Evolutionary conservation across 768 basidiomycete species (phyloP).

Genomic region (Gloeostereum incarnatum): DNA sequence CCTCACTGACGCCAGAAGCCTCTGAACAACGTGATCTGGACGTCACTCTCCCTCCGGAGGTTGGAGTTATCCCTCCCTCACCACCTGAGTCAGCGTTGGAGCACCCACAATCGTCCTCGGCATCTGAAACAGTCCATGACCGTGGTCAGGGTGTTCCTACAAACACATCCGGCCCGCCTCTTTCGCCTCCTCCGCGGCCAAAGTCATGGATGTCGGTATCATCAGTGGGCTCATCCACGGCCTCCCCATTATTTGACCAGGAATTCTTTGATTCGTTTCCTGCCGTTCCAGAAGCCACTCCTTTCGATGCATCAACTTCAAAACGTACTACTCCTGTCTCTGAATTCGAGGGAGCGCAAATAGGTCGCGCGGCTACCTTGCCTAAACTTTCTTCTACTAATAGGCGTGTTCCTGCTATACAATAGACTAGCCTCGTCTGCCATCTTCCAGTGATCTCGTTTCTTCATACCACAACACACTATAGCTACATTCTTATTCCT

Average conservation of each 20-base stretch:
- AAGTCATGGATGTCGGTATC: conserved; percentile 39
- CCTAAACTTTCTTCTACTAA: too few species aligned
- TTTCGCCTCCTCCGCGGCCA: conserved; percentile 16
- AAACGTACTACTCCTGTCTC: too few species aligned
- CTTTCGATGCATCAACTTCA: too few species aligned
- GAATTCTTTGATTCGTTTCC: conserved; percentile 68
- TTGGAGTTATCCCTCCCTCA: conserved; percentile 11
- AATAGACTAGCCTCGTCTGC: too few species aligned
- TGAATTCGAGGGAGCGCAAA: too few species aligned
- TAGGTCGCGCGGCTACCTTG: too few species aligned
- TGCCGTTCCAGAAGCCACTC: conserved; percentile 47
- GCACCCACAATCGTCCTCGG: conserved; percentile 10
- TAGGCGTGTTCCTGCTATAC: too few species aligned
- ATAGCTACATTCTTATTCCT: too few species aligned
- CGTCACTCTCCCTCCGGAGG: conserved; percentile 6
- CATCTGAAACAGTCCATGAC: conserved; percentile 10
- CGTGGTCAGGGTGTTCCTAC: conserved; percentile 8
- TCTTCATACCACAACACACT: too few species aligned
- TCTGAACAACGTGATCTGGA: neutral
- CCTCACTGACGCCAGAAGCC: neutral
- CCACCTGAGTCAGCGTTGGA: conserved; percentile 11
- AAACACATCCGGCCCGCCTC: neutral
- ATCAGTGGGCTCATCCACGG: conserved; percentile 26
- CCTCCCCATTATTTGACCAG: conserved; percentile 44
- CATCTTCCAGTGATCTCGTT: too few species aligned